Evolutionary conservation across 2,329 filamentous ascomycete species (phyloP).

Genomic region (Ophidiomyces ophidiicola): DNA sequence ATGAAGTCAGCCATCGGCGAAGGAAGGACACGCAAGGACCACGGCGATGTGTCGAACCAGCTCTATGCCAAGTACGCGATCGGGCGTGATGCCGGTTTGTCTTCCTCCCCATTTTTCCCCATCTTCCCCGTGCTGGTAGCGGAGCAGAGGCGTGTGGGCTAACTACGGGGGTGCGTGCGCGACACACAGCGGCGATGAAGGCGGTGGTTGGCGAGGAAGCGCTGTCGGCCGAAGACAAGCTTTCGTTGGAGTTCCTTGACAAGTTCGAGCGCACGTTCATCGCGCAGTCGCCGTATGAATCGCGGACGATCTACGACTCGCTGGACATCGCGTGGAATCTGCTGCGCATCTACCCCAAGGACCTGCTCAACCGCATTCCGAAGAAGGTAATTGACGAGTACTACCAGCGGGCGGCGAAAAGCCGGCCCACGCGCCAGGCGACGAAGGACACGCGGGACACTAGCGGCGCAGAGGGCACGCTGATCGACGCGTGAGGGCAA

Average conservation of each 20-base stretch:
- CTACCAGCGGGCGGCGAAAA: conserved; percentile 51
- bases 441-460: conserved; percentile 40
- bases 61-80: conserved; percentile 99
- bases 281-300: conserved; percentile 81
- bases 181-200: conserved; percentile 71
- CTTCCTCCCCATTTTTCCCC: not conserved
- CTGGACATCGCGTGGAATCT: conserved; percentile 94
- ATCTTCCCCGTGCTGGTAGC: not conserved
- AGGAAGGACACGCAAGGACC: conserved; percentile 89
- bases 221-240: conserved; percentile 87
- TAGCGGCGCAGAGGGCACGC: conserved; percentile 25
- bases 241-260: conserved; percentile 93
- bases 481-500: conserved; percentile 31
- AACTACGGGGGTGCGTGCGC: not conserved
- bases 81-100: conserved; percentile 68
- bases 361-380: conserved; percentile 88
- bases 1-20: conserved; percentile 99
- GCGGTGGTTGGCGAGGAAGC: conserved; percentile 98
- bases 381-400: conserved; percentile 72
- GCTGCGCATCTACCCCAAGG: conserved; percentile 94
- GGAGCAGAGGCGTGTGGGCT: not conserved
- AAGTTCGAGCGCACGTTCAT: conserved; percentile 98
- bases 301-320: conserved; percentile 80
- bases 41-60: conserved; percentile 98
- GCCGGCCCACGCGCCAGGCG: conserved; percentile 18